phyloP scores from a whole-genome alignment of 768 basidiomycete genomes.

The Fistulinella prunicolor region DNA sequence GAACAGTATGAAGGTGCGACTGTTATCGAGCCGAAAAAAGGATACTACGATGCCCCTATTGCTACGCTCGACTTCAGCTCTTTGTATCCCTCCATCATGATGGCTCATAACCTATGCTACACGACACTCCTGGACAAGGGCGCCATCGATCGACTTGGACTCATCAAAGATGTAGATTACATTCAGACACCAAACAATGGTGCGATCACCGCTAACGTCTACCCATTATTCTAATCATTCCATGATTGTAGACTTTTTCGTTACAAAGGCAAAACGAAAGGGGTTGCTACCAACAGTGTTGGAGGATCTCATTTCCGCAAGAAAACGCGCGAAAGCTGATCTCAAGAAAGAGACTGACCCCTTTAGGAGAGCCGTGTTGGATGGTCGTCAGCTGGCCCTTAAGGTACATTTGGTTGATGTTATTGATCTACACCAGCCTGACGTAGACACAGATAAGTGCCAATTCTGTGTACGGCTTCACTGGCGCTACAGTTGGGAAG shows the following conservation, averaged over 20 bases:
- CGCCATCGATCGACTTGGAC: conserved; percentile 71
- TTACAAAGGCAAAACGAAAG: conserved; percentile 67
- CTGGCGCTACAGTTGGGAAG: conserved; percentile 96
- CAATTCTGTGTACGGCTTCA: conserved; percentile 99
- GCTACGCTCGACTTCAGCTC: conserved; percentile 99
- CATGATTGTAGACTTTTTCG: conserved; percentile 73
- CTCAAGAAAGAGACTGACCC: conserved; percentile 96
- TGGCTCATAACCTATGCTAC: conserved; percentile 99
- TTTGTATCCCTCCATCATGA: conserved; percentile 99
- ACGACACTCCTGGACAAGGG: conserved; percentile 86
- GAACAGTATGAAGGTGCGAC: conserved; percentile 99
- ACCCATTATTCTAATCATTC: not conserved
- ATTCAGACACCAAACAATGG: conserved; percentile 95
- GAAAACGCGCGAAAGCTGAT: conserved; percentile 94
- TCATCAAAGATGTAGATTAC: conserved; percentile 87
- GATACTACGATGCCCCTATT: conserved; percentile 95
- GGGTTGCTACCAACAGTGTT: conserved; percentile 89
- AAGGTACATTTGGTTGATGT: conserved; percentile 52
- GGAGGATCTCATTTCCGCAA: conserved; percentile 89
- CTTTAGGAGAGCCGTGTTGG: conserved; percentile 94
- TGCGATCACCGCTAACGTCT: conserved; percentile 27
- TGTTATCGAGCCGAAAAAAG: conserved; percentile 95
- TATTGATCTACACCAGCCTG: not conserved
- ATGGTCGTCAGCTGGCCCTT: conserved; percentile 94
- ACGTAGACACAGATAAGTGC: conserved; percentile 79